phyloP scores from a whole-genome alignment of 225 moss, liverwort and hornwort species.

The Pseudisothecium myosuroides region DNA sequence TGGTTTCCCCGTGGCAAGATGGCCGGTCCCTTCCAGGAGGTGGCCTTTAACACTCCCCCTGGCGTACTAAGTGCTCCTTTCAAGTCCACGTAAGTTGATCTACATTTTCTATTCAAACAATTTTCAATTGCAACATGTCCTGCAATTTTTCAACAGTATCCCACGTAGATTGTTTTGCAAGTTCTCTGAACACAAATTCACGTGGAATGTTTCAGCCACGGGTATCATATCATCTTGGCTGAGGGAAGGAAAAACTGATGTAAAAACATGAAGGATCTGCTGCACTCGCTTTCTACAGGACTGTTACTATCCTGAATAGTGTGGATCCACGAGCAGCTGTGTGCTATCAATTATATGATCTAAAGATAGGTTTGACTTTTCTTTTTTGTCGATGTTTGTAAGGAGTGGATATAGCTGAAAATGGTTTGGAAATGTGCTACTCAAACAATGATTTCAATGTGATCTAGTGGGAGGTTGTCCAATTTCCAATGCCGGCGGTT shows the following conservation, averaged over 20 bases:
- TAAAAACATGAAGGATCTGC: background rate
- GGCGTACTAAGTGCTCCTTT: slow-evolving; percentile 82
- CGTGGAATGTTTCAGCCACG: slow-evolving; percentile 54
- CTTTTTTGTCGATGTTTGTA: background rate
- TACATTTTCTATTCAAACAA: background rate
- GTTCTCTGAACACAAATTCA: background rate
- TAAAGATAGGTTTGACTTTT: background rate
- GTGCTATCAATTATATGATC: background rate
- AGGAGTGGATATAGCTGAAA: background rate
- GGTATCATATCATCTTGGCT: slow-evolving; percentile 90
- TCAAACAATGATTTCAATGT: background rate
- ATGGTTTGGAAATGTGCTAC: background rate
- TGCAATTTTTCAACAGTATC: background rate
- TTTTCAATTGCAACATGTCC: background rate
- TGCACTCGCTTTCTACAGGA: background rate
- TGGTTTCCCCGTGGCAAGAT: slow-evolving; percentile 99
- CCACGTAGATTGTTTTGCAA: background rate
- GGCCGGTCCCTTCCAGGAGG: slow-evolving; percentile 99
- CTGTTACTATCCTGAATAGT: background rate
- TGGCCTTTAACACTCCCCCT: slow-evolving; percentile 82
- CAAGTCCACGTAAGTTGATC: slow-evolving; percentile 80
- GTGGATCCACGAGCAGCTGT: background rate
- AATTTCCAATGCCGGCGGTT: background rate
- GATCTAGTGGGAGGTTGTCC: background rate
- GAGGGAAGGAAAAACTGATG: slow-evolving; percentile 91